Conservation (phyloP, 257 asterid genomes). For the Prunella vulgaris region DNA sequence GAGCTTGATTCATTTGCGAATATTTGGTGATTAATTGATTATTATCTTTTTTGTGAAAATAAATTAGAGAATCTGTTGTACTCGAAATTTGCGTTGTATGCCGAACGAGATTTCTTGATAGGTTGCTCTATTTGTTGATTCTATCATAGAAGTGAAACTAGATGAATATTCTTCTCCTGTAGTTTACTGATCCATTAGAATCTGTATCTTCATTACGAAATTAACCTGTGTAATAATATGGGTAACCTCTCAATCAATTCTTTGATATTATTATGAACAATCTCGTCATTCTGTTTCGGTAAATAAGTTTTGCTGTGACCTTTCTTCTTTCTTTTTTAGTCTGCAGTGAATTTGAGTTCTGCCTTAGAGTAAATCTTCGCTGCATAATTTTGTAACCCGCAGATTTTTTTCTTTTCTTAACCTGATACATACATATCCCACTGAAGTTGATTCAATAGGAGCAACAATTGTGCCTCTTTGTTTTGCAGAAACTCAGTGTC, state of each 20-base stretch:
- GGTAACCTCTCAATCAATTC: neutral
- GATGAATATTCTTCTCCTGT: neutral
- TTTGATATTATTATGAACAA: neutral
- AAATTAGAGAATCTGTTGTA: neutral
- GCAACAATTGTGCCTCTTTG: slow-evolving; percentile 6
- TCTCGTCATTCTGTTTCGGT: neutral
- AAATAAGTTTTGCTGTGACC: neutral
- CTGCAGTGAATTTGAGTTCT: neutral
- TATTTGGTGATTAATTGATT: neutral
- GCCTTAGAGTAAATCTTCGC: neutral
- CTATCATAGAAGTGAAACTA: neutral
- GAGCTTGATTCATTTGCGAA: neutral
- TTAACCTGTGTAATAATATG: neutral
- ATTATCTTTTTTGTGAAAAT: too few relatives aligned
- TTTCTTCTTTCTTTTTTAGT: too few relatives aligned
- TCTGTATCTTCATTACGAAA: neutral
- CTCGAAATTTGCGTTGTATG: neutral
- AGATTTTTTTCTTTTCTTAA: neutral
- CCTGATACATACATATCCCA: neutral
- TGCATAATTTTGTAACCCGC: neutral
- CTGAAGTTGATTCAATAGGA: neutral
- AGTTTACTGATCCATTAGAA: neutral
- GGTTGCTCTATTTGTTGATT: neutral
- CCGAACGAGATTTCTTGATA: neutral
- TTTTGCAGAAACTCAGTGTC: slow-evolving; percentile 61